Percentiles rank a stretch among this genome's conserved stretches.
These are phyloP conservation scores for Globisporangium lucens DNA, from an alignment of 352 stramenopile genomes.

Conservation along the genomic window DNA sequence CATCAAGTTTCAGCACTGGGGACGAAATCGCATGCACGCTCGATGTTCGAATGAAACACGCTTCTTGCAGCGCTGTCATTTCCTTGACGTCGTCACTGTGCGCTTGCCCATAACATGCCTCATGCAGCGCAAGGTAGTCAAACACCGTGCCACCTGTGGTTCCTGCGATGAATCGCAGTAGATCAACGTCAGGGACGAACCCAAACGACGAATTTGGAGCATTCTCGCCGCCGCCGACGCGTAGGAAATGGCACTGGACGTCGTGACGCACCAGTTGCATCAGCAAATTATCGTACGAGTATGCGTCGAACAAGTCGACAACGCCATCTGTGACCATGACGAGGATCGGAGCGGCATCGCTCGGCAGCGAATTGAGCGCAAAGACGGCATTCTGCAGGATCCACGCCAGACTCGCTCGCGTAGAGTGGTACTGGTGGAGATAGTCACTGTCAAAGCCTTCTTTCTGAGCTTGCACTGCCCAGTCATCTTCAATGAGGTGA, in stretches of 20 bases:
- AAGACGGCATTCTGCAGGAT: slow-evolving; percentile 86
- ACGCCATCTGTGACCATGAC: slow-evolving; percentile 86
- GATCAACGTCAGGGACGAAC: slow-evolving; percentile 78
- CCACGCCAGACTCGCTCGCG: slow-evolving; percentile 59
- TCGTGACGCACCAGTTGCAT: slow-evolving; percentile 89
- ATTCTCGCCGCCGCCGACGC: slow-evolving; percentile 52
- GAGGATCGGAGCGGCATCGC: slow-evolving; percentile 69
- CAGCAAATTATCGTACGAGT: slow-evolving; percentile 81
- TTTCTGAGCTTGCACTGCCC: slow-evolving; percentile 45
- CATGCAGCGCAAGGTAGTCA: slow-evolving; percentile 56
- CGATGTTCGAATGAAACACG: slow-evolving; percentile 62
- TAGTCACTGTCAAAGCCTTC: slow-evolving; percentile 16
- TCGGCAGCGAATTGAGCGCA: slow-evolving; percentile 81
- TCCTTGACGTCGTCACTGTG: slow-evolving; percentile 31
- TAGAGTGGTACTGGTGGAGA: slow-evolving; percentile 20
- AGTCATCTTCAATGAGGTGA: slow-evolving; percentile 80
- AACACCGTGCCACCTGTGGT: slow-evolving; percentile 67
- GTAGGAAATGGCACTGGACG: slow-evolving; percentile 83
- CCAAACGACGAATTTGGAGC: slow-evolving; percentile 74
- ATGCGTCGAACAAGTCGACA: slow-evolving; percentile 72
- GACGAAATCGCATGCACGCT: slow-evolving; percentile 64
- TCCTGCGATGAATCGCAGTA: slow-evolving; percentile 74
- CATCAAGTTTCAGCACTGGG: slow-evolving; percentile 64
- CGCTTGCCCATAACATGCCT: slow-evolving; percentile 44
- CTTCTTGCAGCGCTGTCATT: slow-evolving; percentile 64